These are phyloP conservation scores for Pseudognaphalium luteoalbum DNA, from an alignment of 129 eudicot genomes.

Conservation along the genomic window DNA sequence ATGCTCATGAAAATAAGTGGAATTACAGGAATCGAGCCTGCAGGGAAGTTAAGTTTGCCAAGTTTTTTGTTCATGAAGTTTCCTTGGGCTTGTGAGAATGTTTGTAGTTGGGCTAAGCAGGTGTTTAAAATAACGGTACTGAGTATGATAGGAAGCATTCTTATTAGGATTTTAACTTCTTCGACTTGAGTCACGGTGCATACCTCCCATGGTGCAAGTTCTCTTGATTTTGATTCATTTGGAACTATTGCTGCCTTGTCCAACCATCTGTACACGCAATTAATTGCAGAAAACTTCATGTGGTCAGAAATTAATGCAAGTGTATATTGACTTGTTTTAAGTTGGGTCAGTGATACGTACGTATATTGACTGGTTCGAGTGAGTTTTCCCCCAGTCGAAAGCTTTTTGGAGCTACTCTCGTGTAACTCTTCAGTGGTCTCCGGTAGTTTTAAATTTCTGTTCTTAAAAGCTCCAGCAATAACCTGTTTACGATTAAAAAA, in stretches of 20 bases:
- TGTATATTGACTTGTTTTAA: background rate
- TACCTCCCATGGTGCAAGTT: conserved; percentile 43
- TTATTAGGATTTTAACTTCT: conserved; percentile 67
- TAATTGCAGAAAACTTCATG: background rate
- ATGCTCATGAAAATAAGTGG: conserved; percentile 65
- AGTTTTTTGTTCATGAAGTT: conserved; percentile 45
- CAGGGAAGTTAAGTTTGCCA: conserved; percentile 50
- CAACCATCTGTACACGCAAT: conserved; percentile 46
- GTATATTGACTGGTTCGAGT: conserved; percentile 55
- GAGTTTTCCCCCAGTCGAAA: conserved; percentile 30
- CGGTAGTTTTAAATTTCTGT: conserved; percentile 51
- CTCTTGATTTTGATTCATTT: conserved; percentile 29
- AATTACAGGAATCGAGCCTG: conserved; percentile 67
- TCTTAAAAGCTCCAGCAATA: conserved; percentile 47
- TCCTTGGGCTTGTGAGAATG: conserved; percentile 75
- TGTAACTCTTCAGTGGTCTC: conserved; percentile 46
- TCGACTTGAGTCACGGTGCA: conserved; percentile 79
- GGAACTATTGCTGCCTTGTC: conserved; percentile 72
- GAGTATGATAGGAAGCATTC: conserved; percentile 74
- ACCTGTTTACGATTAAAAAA: conserved; percentile 38
- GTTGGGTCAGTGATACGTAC: conserved; percentile 30
- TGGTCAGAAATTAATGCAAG: background rate
- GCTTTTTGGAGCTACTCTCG: conserved; percentile 51
- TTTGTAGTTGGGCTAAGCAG: conserved; percentile 78
- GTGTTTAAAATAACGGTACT: conserved; percentile 82